Conservation (phyloP, 257 asterid genomes). For the Striga asiatica region DNA sequence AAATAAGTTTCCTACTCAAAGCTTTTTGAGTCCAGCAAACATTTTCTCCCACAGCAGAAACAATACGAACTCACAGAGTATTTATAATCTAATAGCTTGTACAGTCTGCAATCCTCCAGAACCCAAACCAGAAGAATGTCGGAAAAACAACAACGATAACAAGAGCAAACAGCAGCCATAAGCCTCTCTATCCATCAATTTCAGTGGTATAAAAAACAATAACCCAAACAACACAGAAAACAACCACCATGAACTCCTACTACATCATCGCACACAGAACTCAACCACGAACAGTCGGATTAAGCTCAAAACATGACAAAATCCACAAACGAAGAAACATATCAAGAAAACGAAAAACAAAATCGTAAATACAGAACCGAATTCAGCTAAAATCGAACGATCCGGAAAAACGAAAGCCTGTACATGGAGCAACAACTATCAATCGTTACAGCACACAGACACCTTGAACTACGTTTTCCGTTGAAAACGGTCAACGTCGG, state of each 20-base stretch:
- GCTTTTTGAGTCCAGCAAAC: neutral
- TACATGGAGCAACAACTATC: conserved; percentile 13
- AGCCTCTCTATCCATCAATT: neutral
- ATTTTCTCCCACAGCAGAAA: neutral
- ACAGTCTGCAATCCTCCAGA: too few relatives aligned
- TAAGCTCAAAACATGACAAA: neutral
- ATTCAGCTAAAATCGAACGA: conserved; percentile 14
- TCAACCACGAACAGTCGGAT: too few relatives aligned
- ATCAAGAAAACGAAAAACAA: neutral
- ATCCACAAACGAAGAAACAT: neutral
- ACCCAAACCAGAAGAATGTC: neutral
- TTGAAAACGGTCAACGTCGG: neutral
- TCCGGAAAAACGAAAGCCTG: conserved; percentile 15
- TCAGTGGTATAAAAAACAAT: neutral
- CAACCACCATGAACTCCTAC: conserved; percentile 6
- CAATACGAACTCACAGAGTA: too few relatives aligned
- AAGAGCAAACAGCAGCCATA: conserved; percentile 5
- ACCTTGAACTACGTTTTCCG: neutral
- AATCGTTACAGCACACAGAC: neutral
- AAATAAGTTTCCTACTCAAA: neutral
- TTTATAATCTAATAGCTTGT: too few relatives aligned
- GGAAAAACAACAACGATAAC: neutral
- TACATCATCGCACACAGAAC: too few relatives aligned
- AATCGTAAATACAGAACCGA: neutral
- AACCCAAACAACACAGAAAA: neutral